Conservation (phyloP, 148 eudicot species). For the Chenopodium berlandieri region DNA sequence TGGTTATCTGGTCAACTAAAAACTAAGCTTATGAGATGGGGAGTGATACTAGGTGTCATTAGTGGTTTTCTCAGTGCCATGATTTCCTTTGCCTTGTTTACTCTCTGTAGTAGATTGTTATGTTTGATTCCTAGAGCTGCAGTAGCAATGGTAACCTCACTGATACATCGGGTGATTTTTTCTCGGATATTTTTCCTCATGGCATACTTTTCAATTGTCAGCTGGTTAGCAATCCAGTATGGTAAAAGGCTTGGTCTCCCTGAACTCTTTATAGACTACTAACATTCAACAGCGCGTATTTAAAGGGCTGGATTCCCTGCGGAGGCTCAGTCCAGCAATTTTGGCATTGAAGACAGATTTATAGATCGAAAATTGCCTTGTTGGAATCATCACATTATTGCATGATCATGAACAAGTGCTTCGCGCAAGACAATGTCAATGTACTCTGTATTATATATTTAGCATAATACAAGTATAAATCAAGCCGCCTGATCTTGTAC, state of each 20-base stretch:
- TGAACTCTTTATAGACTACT: constrained; percentile 38
- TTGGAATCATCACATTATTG: no score
- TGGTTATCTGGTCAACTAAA: constrained; percentile 46
- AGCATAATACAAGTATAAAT: neutral
- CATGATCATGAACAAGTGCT: neutral
- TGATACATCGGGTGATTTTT: constrained; percentile 36
- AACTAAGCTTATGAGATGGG: constrained; percentile 49
- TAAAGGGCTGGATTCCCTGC: constrained; percentile 3
- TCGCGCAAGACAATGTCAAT: neutral
- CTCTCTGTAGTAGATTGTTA: constrained; percentile 36
- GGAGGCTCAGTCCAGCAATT: neutral
- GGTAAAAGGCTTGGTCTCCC: constrained; percentile 62
- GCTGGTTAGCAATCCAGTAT: constrained; percentile 75
- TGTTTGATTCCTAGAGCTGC: constrained; percentile 30
- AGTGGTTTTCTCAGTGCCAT: constrained; percentile 61
- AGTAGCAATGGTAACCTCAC: constrained; percentile 25
- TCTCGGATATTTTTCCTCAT: constrained; percentile 55
- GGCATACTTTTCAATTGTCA: constrained; percentile 71
- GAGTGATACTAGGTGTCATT: constrained; percentile 52
- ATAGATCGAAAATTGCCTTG: neutral
- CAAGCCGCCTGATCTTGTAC: neutral
- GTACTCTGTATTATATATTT: neutral
- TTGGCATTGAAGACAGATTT: neutral
- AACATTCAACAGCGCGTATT: constrained; percentile 18
- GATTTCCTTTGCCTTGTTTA: constrained; percentile 41